These are phyloP conservation scores for Domatiomyces globalis DNA, from an alignment of 2,329 filamentous ascomycete species.

Conservation along the genomic window DNA sequence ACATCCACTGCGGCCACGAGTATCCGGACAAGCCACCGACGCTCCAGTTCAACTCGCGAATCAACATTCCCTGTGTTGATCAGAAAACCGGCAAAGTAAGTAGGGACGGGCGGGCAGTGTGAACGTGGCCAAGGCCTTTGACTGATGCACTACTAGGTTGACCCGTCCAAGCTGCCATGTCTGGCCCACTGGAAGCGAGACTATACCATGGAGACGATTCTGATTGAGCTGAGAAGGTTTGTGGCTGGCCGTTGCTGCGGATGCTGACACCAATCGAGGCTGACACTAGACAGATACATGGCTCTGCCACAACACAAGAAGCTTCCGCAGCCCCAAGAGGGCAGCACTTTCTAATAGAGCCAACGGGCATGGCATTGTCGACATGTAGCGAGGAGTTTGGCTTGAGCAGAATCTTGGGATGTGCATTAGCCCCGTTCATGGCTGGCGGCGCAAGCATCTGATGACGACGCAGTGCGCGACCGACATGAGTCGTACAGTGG, in stretches of 20 bases:
- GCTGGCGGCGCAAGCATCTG: slow-evolving; percentile 3
- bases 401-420: slow-evolving; percentile 7
- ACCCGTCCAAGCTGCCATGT: slow-evolving; percentile 69
- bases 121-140: neutral
- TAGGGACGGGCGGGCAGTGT: slow-evolving; percentile 1
- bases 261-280: slow-evolving; percentile 7
- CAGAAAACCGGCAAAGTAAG: slow-evolving; percentile 57
- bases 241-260: slow-evolving; percentile 13
- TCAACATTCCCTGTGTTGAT: slow-evolving; percentile 94
- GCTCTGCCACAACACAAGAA: slow-evolving; percentile 85
- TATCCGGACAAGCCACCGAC: slow-evolving; percentile 84
- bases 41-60: slow-evolving; percentile 82
- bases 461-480: neutral
- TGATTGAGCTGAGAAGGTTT: slow-evolving; percentile 72
- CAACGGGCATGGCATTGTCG: slow-evolving; percentile 12
- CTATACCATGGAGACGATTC: slow-evolving; percentile 86
- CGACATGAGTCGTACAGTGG: slow-evolving; percentile 9
- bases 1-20: slow-evolving; percentile 80
- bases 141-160: slow-evolving; percentile 43
- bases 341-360: slow-evolving; percentile 41
- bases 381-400: slow-evolving; percentile 3
- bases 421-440: slow-evolving; percentile 10
- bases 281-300: slow-evolving; percentile 60
- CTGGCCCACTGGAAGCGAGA: slow-evolving; percentile 82
- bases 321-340: slow-evolving; percentile 82